Conservation (phyloP, 345 rosid genomes). For the Alliaria petiolata region DNA sequence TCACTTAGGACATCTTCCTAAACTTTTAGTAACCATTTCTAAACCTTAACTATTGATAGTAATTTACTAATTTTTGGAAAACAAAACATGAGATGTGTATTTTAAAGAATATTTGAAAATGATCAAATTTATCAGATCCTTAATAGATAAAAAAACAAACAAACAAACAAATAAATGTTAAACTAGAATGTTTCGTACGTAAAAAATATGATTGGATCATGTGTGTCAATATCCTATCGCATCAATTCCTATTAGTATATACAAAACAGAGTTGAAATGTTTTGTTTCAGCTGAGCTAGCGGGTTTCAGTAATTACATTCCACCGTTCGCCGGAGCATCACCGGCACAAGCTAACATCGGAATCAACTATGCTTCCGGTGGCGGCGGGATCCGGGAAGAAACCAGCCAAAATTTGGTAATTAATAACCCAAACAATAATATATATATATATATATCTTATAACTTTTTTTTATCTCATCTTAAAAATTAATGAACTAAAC, state of each 20-base stretch:
- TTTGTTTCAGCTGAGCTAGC: conserved; percentile 34
- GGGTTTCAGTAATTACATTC: conserved; percentile 41
- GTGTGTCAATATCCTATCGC: not conserved
- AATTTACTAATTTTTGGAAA: too few species aligned
- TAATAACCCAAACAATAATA: not conserved
- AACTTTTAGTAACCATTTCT: too few species aligned
- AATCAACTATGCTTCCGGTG: conserved; percentile 69
- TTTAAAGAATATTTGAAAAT: too few species aligned
- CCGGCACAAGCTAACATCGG: conserved; percentile 32
- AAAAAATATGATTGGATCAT: not conserved
- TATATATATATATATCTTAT: too few species aligned
- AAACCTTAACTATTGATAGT: too few species aligned
- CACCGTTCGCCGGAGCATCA: conserved; percentile 37
- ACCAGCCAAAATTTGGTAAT: conserved; percentile 45
- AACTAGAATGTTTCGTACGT: not conserved
- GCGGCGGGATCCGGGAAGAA: conserved; percentile 53
- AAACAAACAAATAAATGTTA: not conserved
- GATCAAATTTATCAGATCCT: too few species aligned
- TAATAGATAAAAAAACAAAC: too few species aligned
- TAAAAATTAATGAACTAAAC: not conserved
- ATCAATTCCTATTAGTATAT: not conserved
- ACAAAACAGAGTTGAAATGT: not conserved
- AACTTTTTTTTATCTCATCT: not conserved
- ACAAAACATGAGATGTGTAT: too few species aligned
- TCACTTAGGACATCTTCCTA: too few species aligned